Evolutionary conservation across 1,284 basidiomycete genomes (phyloP).

Genomic region (Ustilago esculenta): DNA sequence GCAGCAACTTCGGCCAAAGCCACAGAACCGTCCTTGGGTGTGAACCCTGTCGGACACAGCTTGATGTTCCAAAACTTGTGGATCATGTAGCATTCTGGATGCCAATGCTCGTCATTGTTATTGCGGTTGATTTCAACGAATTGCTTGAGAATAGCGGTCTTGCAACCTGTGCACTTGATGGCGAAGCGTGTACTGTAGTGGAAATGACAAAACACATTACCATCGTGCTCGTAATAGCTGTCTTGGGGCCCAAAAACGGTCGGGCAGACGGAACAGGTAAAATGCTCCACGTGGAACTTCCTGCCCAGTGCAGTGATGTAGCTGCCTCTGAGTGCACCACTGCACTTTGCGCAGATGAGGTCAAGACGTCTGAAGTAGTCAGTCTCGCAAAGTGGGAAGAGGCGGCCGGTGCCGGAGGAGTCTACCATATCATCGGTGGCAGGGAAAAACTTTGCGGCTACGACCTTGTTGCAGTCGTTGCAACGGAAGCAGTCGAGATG

Average conservation of each 20-base stretch:
- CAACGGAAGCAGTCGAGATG: constrained; percentile 98
- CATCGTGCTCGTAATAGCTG: constrained; percentile 98
- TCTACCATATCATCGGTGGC: constrained; percentile 74
- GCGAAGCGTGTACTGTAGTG: constrained; percentile 99
- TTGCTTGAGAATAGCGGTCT: constrained; percentile 98
- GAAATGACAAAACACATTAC: constrained; percentile 79
- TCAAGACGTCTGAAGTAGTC: constrained; percentile 97
- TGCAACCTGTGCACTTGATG: constrained; percentile 97
- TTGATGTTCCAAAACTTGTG: constrained; percentile 99
- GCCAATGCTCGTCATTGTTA: constrained; percentile 98
- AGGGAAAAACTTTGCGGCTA: constrained; percentile 98
- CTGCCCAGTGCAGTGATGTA: constrained; percentile 99
- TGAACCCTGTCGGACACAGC: constrained; percentile 70
- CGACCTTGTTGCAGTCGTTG: constrained; percentile 88
- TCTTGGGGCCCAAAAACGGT: constrained; percentile 97
- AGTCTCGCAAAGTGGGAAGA: constrained; percentile 77
- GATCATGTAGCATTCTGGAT: constrained; percentile 99
- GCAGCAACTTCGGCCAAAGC: constrained; percentile 15
- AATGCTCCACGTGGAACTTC: constrained; percentile 99
- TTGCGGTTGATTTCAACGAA: constrained; percentile 99
- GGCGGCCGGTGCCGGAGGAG: constrained; percentile 68
- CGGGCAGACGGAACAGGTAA: constrained; percentile 95
- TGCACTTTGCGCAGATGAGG: constrained; percentile 95
- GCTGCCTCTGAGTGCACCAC: constrained; percentile 90
- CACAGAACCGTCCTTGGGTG: constrained; percentile 51